A percentile compares a stretch with the other conserved stretches of the same genome.
phyloP scores from a whole-genome alignment of 345 rosid genomes.

The Hypericum perforatum region DNA sequence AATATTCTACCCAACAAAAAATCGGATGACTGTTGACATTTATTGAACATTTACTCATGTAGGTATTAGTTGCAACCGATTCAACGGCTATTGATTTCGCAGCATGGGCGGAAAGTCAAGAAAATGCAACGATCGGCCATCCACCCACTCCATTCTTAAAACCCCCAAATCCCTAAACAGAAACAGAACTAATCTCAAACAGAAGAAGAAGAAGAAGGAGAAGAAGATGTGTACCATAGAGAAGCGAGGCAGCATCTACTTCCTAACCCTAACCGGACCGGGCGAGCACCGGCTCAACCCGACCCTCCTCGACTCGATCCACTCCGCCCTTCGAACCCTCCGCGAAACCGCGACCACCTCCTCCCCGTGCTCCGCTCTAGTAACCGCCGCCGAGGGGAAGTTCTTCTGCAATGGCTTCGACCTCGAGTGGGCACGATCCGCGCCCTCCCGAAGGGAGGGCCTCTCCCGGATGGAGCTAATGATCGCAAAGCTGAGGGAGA shows the following conservation, averaged over 20 bases:
- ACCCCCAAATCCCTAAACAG: too few species aligned
- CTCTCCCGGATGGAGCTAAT: neutral
- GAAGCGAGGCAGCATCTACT: conserved; percentile 9
- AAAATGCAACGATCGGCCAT: too few species aligned
- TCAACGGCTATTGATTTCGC: too few species aligned
- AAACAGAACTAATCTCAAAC: too few species aligned
- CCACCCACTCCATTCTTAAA: too few species aligned
- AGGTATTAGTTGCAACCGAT: too few species aligned
- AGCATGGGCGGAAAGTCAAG: too few species aligned
- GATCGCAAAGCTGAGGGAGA: conserved; percentile 3
- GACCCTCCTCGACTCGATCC: conserved; percentile 8
- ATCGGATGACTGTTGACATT: too few species aligned
- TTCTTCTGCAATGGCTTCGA: conserved; percentile 19
- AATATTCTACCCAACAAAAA: too few species aligned
- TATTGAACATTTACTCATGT: too few species aligned
- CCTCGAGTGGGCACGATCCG: conserved; percentile 11
- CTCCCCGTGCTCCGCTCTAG: conserved; percentile 9
- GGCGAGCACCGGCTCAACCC: conserved; percentile 19
- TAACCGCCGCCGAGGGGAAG: conserved; percentile 17
- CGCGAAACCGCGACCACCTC: neutral
- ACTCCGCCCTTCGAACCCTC: conserved; percentile 4
- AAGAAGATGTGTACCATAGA: conserved; percentile 11
- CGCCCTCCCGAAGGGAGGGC: neutral
- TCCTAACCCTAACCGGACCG: conserved; percentile 13
- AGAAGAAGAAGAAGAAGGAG: neutral